A percentile compares a stretch with the other conserved stretches of the same genome.
phyloP scores from a whole-genome alignment of 2,329 filamentous ascomycete species.

The Coniochaeta hoffmannii region DNA sequence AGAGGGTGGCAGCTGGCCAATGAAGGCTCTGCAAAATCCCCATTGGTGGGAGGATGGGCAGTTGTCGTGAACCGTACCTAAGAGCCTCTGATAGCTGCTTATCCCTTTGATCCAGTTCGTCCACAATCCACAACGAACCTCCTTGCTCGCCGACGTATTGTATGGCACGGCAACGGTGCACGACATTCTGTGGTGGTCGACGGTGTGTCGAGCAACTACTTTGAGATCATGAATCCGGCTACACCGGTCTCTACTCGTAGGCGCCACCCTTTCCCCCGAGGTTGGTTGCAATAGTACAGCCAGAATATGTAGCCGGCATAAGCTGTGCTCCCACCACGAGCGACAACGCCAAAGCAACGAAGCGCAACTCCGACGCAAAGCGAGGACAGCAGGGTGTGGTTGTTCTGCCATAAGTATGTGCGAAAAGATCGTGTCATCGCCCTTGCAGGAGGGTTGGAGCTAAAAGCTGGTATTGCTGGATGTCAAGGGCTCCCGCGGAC shows the following conservation, averaged over 20 bases:
- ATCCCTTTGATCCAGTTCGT: background rate
- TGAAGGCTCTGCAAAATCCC: background rate
- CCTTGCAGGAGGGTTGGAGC: conserved; percentile 22
- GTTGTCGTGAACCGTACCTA: background rate
- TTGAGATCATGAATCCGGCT: background rate
- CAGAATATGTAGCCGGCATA: background rate
- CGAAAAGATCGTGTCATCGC: background rate
- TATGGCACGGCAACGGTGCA: background rate
- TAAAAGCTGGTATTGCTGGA: conserved; percentile 63
- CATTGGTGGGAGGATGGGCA: background rate
- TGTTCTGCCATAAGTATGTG: background rate
- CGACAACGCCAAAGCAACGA: background rate
- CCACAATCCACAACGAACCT: background rate
- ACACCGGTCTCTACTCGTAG: background rate
- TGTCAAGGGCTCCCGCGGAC: conserved; percentile 63
- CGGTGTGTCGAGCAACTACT: background rate
- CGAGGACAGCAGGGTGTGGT: background rate
- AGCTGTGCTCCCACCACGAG: background rate
- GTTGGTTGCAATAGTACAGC: background rate
- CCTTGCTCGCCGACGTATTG: background rate
- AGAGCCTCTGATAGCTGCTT: background rate
- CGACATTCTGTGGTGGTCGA: background rate
- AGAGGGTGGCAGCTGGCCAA: background rate
- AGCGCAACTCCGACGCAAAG: background rate
- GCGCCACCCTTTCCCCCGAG: background rate